phyloP scores from a whole-genome alignment of 352 stramenopile species.

The Globisporangium okanoganense region DNA sequence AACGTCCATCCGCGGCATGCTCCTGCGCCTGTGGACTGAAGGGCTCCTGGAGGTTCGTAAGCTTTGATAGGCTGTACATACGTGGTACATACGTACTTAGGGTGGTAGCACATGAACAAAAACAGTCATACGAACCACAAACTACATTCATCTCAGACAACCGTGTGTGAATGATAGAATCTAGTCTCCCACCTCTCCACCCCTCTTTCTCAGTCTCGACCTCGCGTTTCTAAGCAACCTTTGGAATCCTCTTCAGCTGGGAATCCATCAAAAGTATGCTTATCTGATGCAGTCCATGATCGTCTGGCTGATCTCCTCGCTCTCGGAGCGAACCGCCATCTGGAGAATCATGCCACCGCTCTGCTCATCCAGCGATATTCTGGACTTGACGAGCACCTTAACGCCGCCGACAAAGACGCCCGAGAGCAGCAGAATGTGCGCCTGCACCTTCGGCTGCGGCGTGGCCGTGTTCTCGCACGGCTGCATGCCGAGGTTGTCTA shows the following conservation, averaged over 20 bases:
- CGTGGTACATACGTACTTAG: neutral
- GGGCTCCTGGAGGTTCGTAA: slow-evolving; percentile 42
- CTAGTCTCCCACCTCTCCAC: slow-evolving; percentile 12
- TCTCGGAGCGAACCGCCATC: slow-evolving; percentile 96
- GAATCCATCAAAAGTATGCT: slow-evolving; percentile 14
- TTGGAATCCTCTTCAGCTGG: neutral
- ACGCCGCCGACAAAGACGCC: slow-evolving; percentile 95
- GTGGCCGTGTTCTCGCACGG: slow-evolving; percentile 93
- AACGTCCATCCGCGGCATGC: slow-evolving; percentile 69
- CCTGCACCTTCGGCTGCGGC: slow-evolving; percentile 86
- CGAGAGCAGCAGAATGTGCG: slow-evolving; percentile 95
- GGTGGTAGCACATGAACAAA: slow-evolving; percentile 3
- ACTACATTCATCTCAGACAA: slow-evolving; percentile 31
- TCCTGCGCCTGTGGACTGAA: slow-evolving; percentile 79
- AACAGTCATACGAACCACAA: slow-evolving; percentile 30
- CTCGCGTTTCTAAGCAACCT: neutral
- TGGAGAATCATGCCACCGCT: slow-evolving; percentile 91
- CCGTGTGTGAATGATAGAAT: slow-evolving; percentile 20
- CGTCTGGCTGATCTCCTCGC: slow-evolving; percentile 92
- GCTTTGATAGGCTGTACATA: slow-evolving; percentile 2
- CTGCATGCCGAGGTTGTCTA: slow-evolving; percentile 97
- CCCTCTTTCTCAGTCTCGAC: slow-evolving; percentile 7
- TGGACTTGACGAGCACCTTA: slow-evolving; percentile 94
- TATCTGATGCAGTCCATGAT: slow-evolving; percentile 97
- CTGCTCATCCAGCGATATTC: slow-evolving; percentile 91